Percentiles rank a stretch among this genome's conserved stretches.
These are phyloP conservation scores for Penicilliopsis zonata DNA, from an alignment of 495 filamentous ascomycete genomes.

Conservation along the genomic window DNA sequence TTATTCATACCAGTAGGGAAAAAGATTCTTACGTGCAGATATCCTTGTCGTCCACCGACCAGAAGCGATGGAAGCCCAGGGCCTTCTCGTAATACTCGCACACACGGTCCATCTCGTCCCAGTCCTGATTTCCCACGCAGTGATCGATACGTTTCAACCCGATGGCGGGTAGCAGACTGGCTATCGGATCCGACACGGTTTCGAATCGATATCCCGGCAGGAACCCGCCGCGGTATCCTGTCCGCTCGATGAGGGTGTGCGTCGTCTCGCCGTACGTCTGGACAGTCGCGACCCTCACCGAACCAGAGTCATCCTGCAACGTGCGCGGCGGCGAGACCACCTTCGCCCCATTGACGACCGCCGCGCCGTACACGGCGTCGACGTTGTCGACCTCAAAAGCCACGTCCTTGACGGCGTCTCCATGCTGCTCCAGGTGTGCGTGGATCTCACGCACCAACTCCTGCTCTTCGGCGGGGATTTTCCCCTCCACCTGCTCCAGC, in stretches of 20 bases:
- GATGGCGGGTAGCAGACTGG: conserved; percentile 44
- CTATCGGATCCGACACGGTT: conserved; percentile 30
- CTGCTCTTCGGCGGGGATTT: conserved; percentile 42
- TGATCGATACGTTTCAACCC: conserved; percentile 68
- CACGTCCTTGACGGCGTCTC: conserved; percentile 85
- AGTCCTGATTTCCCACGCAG: conserved; percentile 89
- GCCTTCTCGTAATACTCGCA: conserved; percentile 84
- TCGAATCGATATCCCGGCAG: conserved; percentile 62
- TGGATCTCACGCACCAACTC: conserved; percentile 55
- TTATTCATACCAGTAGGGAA: neutral
- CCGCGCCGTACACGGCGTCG: conserved; percentile 56
- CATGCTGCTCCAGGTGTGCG: conserved; percentile 65
- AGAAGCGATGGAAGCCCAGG: conserved; percentile 91
- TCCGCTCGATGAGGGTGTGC: conserved; percentile 69
- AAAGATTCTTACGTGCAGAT: conserved; percentile 51
- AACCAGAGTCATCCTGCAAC: conserved; percentile 35
- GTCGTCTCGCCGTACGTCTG: conserved; percentile 86
- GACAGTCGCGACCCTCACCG: conserved; percentile 60
- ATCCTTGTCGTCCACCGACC: conserved; percentile 79
- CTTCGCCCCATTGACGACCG: conserved; percentile 56
- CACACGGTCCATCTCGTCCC: conserved; percentile 72
- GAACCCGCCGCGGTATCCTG: conserved; percentile 56
- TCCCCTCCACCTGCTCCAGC: conserved; percentile 28
- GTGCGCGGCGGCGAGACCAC: conserved; percentile 45
- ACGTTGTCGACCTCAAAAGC: conserved; percentile 85